phyloP scores from a whole-genome alignment of 1,284 basidiomycete genomes.

The Pascua sp. region DNA sequence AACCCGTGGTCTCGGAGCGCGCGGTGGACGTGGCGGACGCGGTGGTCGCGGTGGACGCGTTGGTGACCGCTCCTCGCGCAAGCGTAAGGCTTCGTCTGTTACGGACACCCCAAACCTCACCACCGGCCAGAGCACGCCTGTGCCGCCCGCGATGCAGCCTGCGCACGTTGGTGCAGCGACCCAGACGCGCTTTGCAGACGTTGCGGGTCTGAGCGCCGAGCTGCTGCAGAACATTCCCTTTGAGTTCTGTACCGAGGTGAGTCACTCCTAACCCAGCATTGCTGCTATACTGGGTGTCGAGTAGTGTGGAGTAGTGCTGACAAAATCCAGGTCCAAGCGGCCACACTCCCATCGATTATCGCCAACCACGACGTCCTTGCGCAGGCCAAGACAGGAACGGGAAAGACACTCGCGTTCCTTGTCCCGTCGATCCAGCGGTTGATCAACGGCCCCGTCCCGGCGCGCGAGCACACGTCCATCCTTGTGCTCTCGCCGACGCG shows the following conservation, averaged over 20 bases:
- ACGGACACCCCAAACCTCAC: too few relatives aligned
- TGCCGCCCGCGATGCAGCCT: too few relatives aligned
- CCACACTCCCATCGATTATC: slow-evolving; percentile 51
- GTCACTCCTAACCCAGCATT: neutral
- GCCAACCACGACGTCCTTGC: slow-evolving; percentile 52
- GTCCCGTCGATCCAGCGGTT: slow-evolving; percentile 52
- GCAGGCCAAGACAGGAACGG: slow-evolving; percentile 56
- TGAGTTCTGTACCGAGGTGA: slow-evolving; percentile 49
- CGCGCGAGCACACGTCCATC: slow-evolving; percentile 29
- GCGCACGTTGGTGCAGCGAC: neutral
- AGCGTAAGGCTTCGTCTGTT: too few relatives aligned
- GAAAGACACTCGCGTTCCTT: slow-evolving; percentile 57
- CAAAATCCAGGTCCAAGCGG: slow-evolving; percentile 47
- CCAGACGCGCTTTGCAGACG: slow-evolving; percentile 22
- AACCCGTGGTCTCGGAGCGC: too few relatives aligned
- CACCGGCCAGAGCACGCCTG: too few relatives aligned
- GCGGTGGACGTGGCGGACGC: too few relatives aligned
- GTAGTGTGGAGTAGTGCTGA: neutral
- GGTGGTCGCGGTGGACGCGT: too few relatives aligned
- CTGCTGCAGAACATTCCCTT: slow-evolving; percentile 41
- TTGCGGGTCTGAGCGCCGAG: slow-evolving; percentile 18
- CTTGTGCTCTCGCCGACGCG: slow-evolving; percentile 53
- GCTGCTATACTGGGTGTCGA: too few relatives aligned
- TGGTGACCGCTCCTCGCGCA: too few relatives aligned
- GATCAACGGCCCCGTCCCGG: slow-evolving; percentile 25